These are phyloP conservation scores for Fonsecaea pugnacius DNA, from an alignment of 2,329 filamentous ascomycete species.

Conservation along the genomic window DNA sequence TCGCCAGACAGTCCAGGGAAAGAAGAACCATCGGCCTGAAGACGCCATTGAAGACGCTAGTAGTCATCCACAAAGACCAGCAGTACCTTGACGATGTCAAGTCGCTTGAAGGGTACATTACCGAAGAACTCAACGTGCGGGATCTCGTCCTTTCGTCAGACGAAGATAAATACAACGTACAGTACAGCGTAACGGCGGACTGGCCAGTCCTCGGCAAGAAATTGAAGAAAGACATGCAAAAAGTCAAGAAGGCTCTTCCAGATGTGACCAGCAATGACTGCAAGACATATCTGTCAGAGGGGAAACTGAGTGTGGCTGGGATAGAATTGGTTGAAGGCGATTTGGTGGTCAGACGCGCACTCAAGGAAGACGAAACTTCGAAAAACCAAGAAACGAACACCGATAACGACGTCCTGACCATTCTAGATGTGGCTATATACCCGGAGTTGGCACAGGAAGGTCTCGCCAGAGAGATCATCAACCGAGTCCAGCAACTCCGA, in stretches of 20 bases:
- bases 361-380: constrained; percentile 72
- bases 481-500: constrained; percentile 85
- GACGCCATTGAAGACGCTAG: constrained; percentile 83
- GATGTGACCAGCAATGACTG: constrained; percentile 78
- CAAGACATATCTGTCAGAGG: constrained; percentile 73
- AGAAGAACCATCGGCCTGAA: constrained; percentile 83
- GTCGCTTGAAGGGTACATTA: constrained; percentile 84
- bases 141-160: constrained; percentile 83
- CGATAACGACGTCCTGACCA: constrained; percentile 85
- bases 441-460: constrained; percentile 87
- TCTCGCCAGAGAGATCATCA: constrained; percentile 87
- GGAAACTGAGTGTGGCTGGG: constrained; percentile 79
- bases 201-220: constrained; percentile 97
- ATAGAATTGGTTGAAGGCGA: constrained; percentile 83
- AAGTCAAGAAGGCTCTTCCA: constrained; percentile 88
- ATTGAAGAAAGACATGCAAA: constrained; percentile 89
- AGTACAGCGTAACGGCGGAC: constrained; percentile 87
- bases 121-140: constrained; percentile 87
- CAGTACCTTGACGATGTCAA: constrained; percentile 85
- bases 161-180: constrained; percentile 87
- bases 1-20: constrained; percentile 84
- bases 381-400: constrained; percentile 83
- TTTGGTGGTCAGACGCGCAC: constrained; percentile 76
- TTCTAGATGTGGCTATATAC: constrained; percentile 82
- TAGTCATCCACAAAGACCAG: constrained; percentile 83